Conservation (phyloP, 441 rosid species). For the Manihot esculenta region DNA sequence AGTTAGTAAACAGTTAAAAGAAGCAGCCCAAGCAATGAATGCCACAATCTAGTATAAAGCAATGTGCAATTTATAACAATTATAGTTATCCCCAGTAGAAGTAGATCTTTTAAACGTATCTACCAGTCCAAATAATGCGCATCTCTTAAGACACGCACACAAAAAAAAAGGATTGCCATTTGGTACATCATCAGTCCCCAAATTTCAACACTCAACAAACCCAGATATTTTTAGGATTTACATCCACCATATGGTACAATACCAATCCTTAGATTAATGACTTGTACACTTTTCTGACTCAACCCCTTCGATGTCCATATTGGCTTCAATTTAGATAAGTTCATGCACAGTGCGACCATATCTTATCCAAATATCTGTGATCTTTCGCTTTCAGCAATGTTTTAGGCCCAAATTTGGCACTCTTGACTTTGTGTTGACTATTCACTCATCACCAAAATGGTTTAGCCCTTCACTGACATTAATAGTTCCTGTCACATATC, state of each 20-base stretch:
- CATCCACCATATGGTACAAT: not conserved
- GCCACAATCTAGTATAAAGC: not conserved
- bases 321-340: not conserved
- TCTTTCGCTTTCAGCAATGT: not conserved
- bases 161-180: too few species aligned
- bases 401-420: not conserved
- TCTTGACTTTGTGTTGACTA: not conserved
- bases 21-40: constrained; percentile 19
- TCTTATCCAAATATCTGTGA: not conserved
- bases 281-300: too few species aligned
- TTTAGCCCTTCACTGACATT: not conserved
- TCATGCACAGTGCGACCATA: not conserved
- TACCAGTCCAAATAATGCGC: not conserved
- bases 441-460: not conserved
- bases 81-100: not conserved
- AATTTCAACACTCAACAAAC: not conserved
- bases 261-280: too few species aligned
- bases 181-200: not conserved
- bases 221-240: not conserved
- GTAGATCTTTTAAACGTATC: not conserved
- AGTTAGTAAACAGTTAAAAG: constrained; percentile 4
- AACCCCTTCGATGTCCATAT: not conserved
- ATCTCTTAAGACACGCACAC: not conserved
- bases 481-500: too few species aligned
- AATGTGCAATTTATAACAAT: not conserved